phyloP scores from a whole-genome alignment of 495 filamentous ascomycete genomes.

The Opeltia flavorubescens region DNA sequence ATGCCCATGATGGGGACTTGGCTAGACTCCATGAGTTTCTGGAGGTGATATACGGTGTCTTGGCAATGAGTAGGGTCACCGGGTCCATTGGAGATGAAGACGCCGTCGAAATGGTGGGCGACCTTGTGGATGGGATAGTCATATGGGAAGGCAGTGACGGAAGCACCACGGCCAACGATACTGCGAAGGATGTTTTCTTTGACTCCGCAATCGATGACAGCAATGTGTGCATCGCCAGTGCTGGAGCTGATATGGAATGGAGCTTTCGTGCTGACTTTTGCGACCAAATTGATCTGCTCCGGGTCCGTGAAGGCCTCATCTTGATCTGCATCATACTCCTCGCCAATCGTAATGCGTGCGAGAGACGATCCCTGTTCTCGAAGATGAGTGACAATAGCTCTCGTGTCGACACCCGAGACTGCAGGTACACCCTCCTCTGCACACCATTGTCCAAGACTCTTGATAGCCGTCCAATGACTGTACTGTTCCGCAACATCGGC shows the following conservation, averaged over 20 bases:
- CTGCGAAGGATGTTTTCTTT: conserved; percentile 99
- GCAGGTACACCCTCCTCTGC: conserved; percentile 89
- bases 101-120: conserved; percentile 75
- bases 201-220: conserved; percentile 93
- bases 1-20: conserved; percentile 89
- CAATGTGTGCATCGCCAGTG: conserved; percentile 73
- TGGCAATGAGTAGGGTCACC: conserved; percentile 82
- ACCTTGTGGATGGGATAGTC: conserved; percentile 74
- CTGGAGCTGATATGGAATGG: conserved; percentile 84
- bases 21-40: conserved; percentile 54
- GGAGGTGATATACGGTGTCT: conserved; percentile 60
- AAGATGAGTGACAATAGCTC: conserved; percentile 87
- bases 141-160: conserved; percentile 91
- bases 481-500: conserved; percentile 86
- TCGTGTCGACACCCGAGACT: conserved; percentile 93
- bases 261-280: conserved; percentile 89
- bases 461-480: conserved; percentile 96
- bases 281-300: conserved; percentile 89
- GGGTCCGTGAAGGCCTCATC: conserved; percentile 94
- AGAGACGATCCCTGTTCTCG: conserved; percentile 93
- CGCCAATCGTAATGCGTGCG: conserved; percentile 86
- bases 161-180: conserved; percentile 78
- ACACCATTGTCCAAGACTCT: conserved; percentile 88
- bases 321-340: conserved; percentile 97
- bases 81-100: conserved; percentile 95